phyloP scores from a whole-genome alignment of 2,329 filamentous ascomycete genomes.

The Penicillium griseofulvum region DNA sequence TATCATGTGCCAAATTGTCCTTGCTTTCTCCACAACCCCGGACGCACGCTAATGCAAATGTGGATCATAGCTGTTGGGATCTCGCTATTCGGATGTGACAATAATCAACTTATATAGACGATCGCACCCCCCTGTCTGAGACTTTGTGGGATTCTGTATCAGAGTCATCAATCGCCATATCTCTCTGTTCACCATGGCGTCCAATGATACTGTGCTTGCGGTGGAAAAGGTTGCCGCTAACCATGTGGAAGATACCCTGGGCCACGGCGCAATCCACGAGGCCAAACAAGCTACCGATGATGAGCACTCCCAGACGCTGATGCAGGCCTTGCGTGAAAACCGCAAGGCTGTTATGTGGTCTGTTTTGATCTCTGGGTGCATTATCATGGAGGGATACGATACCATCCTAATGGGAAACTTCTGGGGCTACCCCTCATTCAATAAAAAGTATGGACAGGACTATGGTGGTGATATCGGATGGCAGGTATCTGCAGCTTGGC shows the following conservation, averaged over 20 bases:
- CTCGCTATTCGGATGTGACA: background rate
- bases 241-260: slow-evolving; percentile 28
- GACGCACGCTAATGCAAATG: slow-evolving; percentile 3
- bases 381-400: slow-evolving; percentile 56
- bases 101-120: slow-evolving; percentile 9
- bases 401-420: slow-evolving; percentile 51
- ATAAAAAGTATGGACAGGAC: slow-evolving; percentile 36
- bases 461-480: slow-evolving; percentile 13
- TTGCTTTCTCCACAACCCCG: slow-evolving; percentile 10
- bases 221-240: slow-evolving; percentile 26
- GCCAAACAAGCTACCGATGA: slow-evolving; percentile 23
- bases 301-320: slow-evolving; percentile 19
- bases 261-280: slow-evolving; percentile 22
- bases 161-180: background rate
- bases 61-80: background rate
- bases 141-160: background rate
- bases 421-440: slow-evolving; percentile 48
- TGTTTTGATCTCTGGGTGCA: slow-evolving; percentile 45
- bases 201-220: slow-evolving; percentile 15
- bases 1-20: background rate
- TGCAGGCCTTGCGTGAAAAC: slow-evolving; percentile 20
- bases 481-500: slow-evolving; percentile 58
- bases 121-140: background rate
- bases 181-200: slow-evolving; percentile 7
- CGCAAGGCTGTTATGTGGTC: slow-evolving; percentile 35